Evolutionary conservation across 345 rosid genomes (phyloP), one percentile per base, ranked within the genome.

Genomic region (Eucalyptus globulus): DNA sequence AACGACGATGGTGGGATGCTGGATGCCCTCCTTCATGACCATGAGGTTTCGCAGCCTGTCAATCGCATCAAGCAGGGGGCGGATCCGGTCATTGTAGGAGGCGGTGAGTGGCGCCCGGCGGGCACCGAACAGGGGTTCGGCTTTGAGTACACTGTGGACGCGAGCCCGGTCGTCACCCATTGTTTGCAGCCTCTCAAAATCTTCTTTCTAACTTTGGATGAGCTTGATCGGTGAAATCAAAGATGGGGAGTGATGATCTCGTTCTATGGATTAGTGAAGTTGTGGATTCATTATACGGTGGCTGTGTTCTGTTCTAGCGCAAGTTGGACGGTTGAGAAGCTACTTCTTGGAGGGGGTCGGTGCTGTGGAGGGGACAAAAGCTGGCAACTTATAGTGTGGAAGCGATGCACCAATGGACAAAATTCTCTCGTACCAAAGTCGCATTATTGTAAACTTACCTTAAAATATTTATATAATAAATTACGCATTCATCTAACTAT

Each of bases 1-100:
- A 1, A 95, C 95, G 11, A 95, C 95, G n/a, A 94, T 94, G 50
- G 95, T 94, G 8, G 96, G 95, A 9, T 93, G 94, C 85, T 93
- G 94, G 4, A 95, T 95, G 37, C 95, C 95, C 89, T 94, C 93
- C 80, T 80, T 87, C 90, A 88, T 91, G 7, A 95, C 92, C 87
- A 53, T 88, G 8, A 93, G 90, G 90, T 76, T 90, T 67, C 96
- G 90, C 11, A 95, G 86, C 92, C n/a, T 91, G 90, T 95, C 96
- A 0, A 94, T 91, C 2, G 92, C 93, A 37, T 95, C 97, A 8
- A 95, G 97, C 14, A 94, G 69, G 80, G 96, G 95, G n/a, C n/a
- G n/a, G n/a, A n/a, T n/a, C n/a, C n/a, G n/a, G n/a, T n/a, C n/a
- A n/a, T n/a, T n/a, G n/a, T n/a, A n/a, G n/a, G n/a, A n/a, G n/a